A percentile compares a stretch with the other conserved stretches of the same genome.
Evolutionary conservation across 768 basidiomycete species (phyloP).

Genomic region (Kwoniella bestiolae): DNA sequence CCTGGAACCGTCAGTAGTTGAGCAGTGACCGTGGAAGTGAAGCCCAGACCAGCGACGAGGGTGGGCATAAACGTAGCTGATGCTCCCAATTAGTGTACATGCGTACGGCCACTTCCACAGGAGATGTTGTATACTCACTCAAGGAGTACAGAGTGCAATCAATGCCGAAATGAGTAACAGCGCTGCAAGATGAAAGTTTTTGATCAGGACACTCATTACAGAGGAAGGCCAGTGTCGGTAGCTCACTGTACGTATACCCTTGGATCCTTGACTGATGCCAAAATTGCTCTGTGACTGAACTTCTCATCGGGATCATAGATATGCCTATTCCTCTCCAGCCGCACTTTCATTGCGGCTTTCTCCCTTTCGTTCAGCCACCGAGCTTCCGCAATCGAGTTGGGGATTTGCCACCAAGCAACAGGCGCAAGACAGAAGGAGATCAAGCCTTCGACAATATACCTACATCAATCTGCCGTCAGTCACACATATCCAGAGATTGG

Average conservation of each 20-base stretch:
- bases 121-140: neutral
- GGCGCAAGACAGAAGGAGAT: conserved; percentile 35
- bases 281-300: conserved; percentile 38
- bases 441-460: conserved; percentile 32
- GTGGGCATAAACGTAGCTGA: conserved; percentile 29
- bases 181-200: conserved; percentile 7
- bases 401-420: conserved; percentile 32
- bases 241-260: conserved; percentile 26
- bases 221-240: neutral
- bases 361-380: conserved; percentile 38
- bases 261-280: conserved; percentile 24
- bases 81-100: neutral
- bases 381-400: conserved; percentile 36
- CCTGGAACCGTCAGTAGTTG: conserved; percentile 44
- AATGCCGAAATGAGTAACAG: conserved; percentile 38
- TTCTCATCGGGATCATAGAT: conserved; percentile 39
- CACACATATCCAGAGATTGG: neutral
- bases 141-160: conserved; percentile 36
- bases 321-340: conserved; percentile 26
- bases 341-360: conserved; percentile 25
- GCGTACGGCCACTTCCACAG: neutral
- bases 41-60: conserved; percentile 42
- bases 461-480: neutral
- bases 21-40: conserved; percentile 29
- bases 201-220: neutral